These are phyloP conservation scores for Trifolium pratense DNA, from an alignment of 306 rosid genomes.

Conservation along the genomic window DNA sequence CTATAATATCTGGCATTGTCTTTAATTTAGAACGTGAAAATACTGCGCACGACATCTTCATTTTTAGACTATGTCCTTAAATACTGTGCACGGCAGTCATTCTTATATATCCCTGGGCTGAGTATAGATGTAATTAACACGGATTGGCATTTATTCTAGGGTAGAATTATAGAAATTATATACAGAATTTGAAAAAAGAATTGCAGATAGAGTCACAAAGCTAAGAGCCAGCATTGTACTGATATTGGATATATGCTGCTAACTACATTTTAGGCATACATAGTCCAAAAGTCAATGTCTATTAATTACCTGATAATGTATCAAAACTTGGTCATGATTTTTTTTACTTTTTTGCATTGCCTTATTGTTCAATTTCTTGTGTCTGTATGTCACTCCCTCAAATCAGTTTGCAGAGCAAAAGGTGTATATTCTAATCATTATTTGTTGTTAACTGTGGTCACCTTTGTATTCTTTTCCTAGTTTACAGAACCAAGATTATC, in stretches of 20 bases:
- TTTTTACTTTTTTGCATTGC: no score
- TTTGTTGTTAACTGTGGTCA: constrained; percentile 23
- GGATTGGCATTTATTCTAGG: no score
- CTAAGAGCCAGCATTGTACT: no score
- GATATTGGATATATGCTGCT: no score
- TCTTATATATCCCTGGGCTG: constrained; percentile 3
- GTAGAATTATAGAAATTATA: no score
- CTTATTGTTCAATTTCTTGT: constrained; percentile 3
- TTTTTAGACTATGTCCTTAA: constrained; percentile 23
- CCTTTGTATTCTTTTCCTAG: constrained; percentile 30
- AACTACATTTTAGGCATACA: no score
- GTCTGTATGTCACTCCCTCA: constrained; percentile 31
- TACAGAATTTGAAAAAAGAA: no score
- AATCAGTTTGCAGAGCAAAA: background rate
- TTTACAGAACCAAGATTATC: constrained; percentile 38
- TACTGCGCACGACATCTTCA: constrained; percentile 26
- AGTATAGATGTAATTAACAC: background rate
- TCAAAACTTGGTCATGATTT: no score
- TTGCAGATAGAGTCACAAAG: no score
- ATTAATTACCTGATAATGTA: no score
- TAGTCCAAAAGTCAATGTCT: constrained; percentile 20
- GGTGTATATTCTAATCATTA: constrained; percentile 18
- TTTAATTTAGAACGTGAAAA: constrained; percentile 21
- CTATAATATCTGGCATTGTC: constrained; percentile 27
- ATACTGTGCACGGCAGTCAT: background rate